phyloP scores from a whole-genome alignment of 805 yeast genomes.

The Saccharomycopsis microspora region DNA sequence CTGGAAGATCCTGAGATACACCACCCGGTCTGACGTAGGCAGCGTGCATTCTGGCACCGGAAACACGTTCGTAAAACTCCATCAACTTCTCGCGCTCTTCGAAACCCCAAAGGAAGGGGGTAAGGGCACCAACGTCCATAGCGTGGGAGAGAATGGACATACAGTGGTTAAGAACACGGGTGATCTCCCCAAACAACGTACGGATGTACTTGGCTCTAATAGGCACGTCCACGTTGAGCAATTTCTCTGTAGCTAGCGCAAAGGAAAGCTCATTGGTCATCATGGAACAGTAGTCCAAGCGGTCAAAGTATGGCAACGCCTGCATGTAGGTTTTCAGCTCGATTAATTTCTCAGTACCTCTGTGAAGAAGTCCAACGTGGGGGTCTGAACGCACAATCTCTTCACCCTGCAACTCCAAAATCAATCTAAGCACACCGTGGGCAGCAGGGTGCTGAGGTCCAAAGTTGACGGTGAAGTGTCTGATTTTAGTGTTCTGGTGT shows the following conservation, averaged over 20 bases:
- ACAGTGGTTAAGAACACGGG: conserved; percentile 72
- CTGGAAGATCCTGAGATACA: conserved; percentile 79
- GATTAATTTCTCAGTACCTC: conserved; percentile 84
- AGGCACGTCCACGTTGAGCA: conserved; percentile 77
- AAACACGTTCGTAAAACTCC: conserved; percentile 87
- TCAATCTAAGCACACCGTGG: conserved; percentile 81
- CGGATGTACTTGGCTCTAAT: conserved; percentile 76
- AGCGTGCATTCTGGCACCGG: conserved; percentile 82
- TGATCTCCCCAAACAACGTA: conserved; percentile 78
- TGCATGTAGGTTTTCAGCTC: conserved; percentile 80
- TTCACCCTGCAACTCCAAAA: conserved; percentile 80
- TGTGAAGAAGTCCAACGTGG: conserved; percentile 76
- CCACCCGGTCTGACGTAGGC: conserved; percentile 92
- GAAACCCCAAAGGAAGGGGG: conserved; percentile 90
- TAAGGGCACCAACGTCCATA: conserved; percentile 90
- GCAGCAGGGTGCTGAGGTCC: conserved; percentile 96
- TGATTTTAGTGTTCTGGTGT: conserved; percentile 38
- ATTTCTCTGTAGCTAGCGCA: conserved; percentile 73
- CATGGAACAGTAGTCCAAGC: conserved; percentile 77
- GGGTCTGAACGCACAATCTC: conserved; percentile 83
- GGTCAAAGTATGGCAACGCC: conserved; percentile 81
- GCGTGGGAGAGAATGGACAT: conserved; percentile 84
- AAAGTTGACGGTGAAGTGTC: conserved; percentile 83
- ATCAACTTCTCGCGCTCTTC: conserved; percentile 88
- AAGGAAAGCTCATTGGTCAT: conserved; percentile 87